Base-by-base conservation (phyloP, 108 stramenopile genomes). In the Chaetoceros muelleri region DNA sequence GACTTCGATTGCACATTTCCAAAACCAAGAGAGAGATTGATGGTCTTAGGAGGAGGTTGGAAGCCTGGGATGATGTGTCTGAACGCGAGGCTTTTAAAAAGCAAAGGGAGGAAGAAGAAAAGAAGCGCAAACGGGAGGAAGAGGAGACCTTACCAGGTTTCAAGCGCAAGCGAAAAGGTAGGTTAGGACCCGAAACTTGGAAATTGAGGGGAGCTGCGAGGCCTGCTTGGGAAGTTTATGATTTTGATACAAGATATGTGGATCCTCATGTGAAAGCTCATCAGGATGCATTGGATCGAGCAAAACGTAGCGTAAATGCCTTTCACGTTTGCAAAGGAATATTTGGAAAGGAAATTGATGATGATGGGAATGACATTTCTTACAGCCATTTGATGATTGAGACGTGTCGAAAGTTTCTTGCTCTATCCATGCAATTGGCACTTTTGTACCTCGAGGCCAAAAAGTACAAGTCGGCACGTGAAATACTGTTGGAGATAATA, bases 181-280 rank as follows among this genome's bases (percentile, higher is more conserved):
- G 90, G 10, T 63, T 65, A 8, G 90, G 87, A 28, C 90, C 87
- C 0, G 82, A 84, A 52, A 79, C 77, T 3, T 94, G 93, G 93
- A 88, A 90, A 70, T 57, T 94, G 28, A 73, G 78, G 24, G 93
- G 93, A 17, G 89, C 93, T 7, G 93, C 93, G 24, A 72, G 89
- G 31, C 89, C 93, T 0, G 93, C 93, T 10, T 71, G 69, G 67
- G 67, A 87, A 70, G 85, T 94, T 0, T 90, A 94, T 56, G 88
- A 90, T 64, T 90, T 90, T 64, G 93, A 94, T 65, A 76, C 72
- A 0, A 69, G 89, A n/a, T 89, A 87, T 62, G 77, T 81, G n/a
- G 84, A 87, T 81, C 80, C 82, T 3, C 76, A 93, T 54, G 50
- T 75, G 0, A 72, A 83, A 65, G 85, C 78, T 8, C 69, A 80